Percentiles rank a stretch among this genome's conserved stretches.
These are phyloP conservation scores for Boletus sp. DNA, from an alignment of 1,284 basidiomycete genomes.

Conservation along the genomic window DNA sequence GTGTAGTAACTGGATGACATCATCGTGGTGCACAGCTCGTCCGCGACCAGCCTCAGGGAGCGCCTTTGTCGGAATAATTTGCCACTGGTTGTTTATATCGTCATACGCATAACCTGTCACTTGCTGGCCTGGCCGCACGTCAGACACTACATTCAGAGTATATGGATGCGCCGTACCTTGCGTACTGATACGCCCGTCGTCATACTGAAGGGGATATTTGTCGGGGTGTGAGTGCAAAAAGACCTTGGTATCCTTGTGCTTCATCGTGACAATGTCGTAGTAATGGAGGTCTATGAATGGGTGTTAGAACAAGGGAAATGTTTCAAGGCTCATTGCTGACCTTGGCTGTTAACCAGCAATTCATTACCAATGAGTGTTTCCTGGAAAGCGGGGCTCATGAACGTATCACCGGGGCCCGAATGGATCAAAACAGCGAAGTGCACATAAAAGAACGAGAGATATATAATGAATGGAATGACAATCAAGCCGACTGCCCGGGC, in stretches of 20 bases:
- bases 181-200: conserved; percentile 94
- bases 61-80: conserved; percentile 90
- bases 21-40: conserved; percentile 85
- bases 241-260: conserved; percentile 91
- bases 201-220: conserved; percentile 90
- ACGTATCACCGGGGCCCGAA: conserved; percentile 91
- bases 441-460: conserved; percentile 95
- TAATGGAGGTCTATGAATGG: conserved; percentile 80
- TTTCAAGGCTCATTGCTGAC: conserved; percentile 41
- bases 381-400: conserved; percentile 99
- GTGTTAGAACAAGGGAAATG: conserved; percentile 5
- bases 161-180: conserved; percentile 58
- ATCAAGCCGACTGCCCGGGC: conserved; percentile 90
- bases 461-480: conserved; percentile 82
- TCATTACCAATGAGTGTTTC: conserved; percentile 94
- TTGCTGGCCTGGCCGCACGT: conserved; percentile 72
- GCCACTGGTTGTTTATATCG: conserved; percentile 96
- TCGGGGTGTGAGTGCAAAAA: conserved; percentile 94
- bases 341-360: conserved; percentile 85
- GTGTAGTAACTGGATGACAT: conserved; percentile 88
- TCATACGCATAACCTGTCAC: conserved; percentile 97
- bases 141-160: neutral
- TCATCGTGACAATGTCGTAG: conserved; percentile 84
- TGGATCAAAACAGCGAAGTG: conserved; percentile 91
- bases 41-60: conserved; percentile 88